These are phyloP conservation scores for Rhododendron henanense DNA, from an alignment of 148 eudicot genomes.

Conservation along the genomic window DNA sequence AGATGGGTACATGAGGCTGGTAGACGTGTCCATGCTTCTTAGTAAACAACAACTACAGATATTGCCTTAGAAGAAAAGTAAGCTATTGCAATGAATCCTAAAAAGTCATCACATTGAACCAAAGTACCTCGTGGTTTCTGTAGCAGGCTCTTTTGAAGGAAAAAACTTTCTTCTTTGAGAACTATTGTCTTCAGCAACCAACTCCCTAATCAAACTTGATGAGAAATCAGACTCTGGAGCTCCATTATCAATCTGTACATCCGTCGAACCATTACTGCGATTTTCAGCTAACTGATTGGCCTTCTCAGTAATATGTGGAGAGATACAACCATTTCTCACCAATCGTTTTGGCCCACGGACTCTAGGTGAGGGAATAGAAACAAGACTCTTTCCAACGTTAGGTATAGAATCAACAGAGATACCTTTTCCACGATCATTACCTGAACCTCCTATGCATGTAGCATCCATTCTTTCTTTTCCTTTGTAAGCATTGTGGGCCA, in stretches of 20 bases:
- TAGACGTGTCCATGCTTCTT: background rate
- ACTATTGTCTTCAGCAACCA: slow-evolving; percentile 36
- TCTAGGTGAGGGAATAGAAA: slow-evolving; percentile 29
- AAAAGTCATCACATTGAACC: background rate
- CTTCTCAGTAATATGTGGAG: slow-evolving; percentile 70
- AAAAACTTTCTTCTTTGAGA: slow-evolving; percentile 36
- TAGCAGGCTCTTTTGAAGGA: slow-evolving; percentile 28
- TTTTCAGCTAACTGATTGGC: slow-evolving; percentile 39
- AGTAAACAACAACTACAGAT: background rate
- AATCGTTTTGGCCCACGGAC: slow-evolving; percentile 43
- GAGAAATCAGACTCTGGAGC: slow-evolving; percentile 24
- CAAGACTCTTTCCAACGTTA: slow-evolving; percentile 24
- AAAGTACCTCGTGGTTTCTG: slow-evolving; percentile 30
- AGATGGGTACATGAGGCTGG: background rate
- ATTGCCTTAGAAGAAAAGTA: background rate
- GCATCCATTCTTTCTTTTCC: slow-evolving; percentile 38
- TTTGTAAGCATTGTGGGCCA: slow-evolving; percentile 22
- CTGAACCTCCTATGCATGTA: slow-evolving; percentile 20
- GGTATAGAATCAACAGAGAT: slow-evolving; percentile 20
- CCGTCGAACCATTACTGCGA: slow-evolving; percentile 18
- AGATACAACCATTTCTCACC: slow-evolving; percentile 83
- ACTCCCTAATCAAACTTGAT: slow-evolving; percentile 27
- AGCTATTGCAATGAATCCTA: background rate
- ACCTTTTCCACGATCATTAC: slow-evolving; percentile 21
- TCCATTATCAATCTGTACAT: slow-evolving; percentile 15